Evolutionary conservation across 352 stramenopile species (phyloP), one percentile per base, ranked within the genome.

Genomic region (Globisporangium carolinianum): DNA sequence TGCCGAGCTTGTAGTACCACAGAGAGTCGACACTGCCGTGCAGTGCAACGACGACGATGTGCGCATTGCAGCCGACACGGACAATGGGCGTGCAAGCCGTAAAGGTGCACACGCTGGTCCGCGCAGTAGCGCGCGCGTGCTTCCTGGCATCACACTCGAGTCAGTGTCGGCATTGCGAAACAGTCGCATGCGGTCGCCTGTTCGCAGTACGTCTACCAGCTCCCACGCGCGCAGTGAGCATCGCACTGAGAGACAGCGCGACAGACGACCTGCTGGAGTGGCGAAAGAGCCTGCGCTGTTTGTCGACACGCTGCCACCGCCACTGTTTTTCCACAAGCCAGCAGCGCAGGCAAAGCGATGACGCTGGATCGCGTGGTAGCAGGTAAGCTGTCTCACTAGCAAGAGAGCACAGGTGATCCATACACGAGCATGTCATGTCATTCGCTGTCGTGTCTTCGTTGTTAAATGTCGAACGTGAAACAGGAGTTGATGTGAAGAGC

Each of bases 321-420:
- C 73, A 35, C 65, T 83, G 41, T 83, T 76, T 54, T 83, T 80
- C 42, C 60, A 78, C 32, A 80, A 80, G 37, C 61, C 55, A 43
- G 39, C 39, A 43, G 39, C 39, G 11, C 11, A 1, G 39, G 11
- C 39, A 43, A 70, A 46, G 14, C 50, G 38, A 45, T 61, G 63
- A 53, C 10, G 17, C 24, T 32, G 24, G 24, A 32, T 2, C 24
- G 24, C 3, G 24, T 32, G 24, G 24, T 32, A 32, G 24, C 24
- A 32, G 24, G 24, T 32, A 32, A 32, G 24, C 24, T 32, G 24
- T 32, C 24, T 32, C 3, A 2, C 24, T 32, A 32, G 24, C 24
- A 32, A 32, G 2, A 3, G 24, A 32, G 24, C 1, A 32, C 3
- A n/a, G 24, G 24, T 32, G 24, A 3, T 32, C 24, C 24, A 32